A percentile compares a stretch with the other conserved stretches of the same genome.
Conservation (phyloP, 2,329 filamentous ascomycete species). For the Ceratocystis cacaofunesta region DNA sequence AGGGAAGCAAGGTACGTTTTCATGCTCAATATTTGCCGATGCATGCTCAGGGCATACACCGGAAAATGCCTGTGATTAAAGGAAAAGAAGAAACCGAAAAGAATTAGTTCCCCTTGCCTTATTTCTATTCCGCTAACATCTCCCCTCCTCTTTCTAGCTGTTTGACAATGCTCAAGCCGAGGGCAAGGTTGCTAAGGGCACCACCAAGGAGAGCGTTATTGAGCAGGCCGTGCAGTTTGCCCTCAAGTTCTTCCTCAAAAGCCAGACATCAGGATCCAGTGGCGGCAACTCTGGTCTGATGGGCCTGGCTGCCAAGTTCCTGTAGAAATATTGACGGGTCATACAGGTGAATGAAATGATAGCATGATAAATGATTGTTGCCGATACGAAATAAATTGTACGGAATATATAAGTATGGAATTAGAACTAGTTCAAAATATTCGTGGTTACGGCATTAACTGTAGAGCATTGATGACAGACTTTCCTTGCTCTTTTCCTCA, state of each 20-base stretch:
- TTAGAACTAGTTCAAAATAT: too few species aligned
- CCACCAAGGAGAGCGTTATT: conserved; percentile 68
- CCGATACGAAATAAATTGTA: background rate
- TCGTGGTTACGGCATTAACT: too few species aligned
- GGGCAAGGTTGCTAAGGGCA: conserved; percentile 39
- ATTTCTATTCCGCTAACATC: background rate
- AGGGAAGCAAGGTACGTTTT: conserved; percentile 57
- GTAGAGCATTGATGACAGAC: background rate
- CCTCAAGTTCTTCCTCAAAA: conserved; percentile 82
- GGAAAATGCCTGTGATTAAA: too few species aligned
- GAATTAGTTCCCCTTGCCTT: background rate
- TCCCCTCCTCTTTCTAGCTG: conserved; percentile 27
- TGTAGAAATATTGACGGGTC: conserved; percentile 20
- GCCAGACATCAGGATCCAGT: conserved; percentile 28
- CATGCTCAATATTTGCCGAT: background rate
- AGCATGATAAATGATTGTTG: background rate
- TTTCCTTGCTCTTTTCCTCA: background rate
- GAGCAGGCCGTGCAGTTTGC: conserved; percentile 73
- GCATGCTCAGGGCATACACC: too few species aligned
- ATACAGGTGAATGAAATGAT: background rate
- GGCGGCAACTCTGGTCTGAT: conserved; percentile 34
- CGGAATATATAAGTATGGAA: too few species aligned
- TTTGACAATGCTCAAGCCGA: conserved; percentile 44
- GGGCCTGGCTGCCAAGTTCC: conserved; percentile 34
- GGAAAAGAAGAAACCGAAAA: conserved; percentile 7